Base-by-base conservation (phyloP, 2,329 filamentous ascomycete genomes). In the Cyphellophora europaea region DNA sequence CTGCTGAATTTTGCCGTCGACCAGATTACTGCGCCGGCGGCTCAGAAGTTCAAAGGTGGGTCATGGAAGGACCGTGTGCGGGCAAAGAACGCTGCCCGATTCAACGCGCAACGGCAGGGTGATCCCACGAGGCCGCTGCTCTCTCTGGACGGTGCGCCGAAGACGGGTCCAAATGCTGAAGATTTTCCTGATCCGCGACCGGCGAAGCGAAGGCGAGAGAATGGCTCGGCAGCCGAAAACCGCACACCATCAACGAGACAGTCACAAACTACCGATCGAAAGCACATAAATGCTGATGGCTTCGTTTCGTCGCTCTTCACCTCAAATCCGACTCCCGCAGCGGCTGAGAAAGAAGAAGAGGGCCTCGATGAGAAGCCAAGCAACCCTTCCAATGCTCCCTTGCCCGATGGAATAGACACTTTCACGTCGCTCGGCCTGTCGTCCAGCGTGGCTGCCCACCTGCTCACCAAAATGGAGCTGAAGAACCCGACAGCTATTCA, bases 401-500 rank as follows among this genome's bases (percentile, higher is more conserved):
- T 96, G 6, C 76, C 79, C 8, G 82, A 82, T 39, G 87, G 89
- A 47, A 74, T 86, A 18, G 82, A 83, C 41, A 93, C 81, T 13
- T 98, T 98, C 53, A 85, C 79, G 17, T 81, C 80, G 1, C 69
- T 98, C 18, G 89, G 89, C 5, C 66, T 98, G 39, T 91, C 87
- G 3, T 71, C 80, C 2, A 75, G 77, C 6, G 67, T 98, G 15
- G 87, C 91, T 8, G 72, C 80, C 33, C 88, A 95, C 58, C 66
- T 98, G 16, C 71, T 85, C 5, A 77, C 77, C 29, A 96, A 94
- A 61, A 77, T 98, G 58, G 74, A 81, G 37, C 72, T 98, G 55
- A 91, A 88, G 54, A 82, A 85, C 0, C 91, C 91, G 5, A 98
- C 91, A 0, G 86, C 85, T 1, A 95, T 98, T 54, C 91, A 98